Evolutionary conservation across 1,284 basidiomycete species (phyloP).

Genomic region (Sporisorium sorghi): DNA sequence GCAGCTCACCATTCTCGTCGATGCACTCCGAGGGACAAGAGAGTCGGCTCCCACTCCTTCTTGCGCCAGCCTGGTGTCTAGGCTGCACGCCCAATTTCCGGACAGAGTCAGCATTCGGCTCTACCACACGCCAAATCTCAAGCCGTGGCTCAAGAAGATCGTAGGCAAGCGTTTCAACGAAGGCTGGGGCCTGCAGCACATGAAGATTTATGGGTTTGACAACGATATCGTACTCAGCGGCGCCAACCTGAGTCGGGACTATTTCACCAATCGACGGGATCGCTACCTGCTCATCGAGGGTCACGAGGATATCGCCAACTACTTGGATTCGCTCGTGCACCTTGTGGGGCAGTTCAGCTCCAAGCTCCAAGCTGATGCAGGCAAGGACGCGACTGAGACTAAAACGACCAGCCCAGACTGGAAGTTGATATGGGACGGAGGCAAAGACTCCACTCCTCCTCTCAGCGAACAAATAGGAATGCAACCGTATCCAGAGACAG

Average conservation of each 20-base stretch:
- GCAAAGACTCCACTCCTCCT: conserved; percentile 18
- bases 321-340: conserved; percentile 83
- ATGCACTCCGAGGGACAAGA: conserved; percentile 90
- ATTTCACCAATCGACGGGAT: conserved; percentile 95
- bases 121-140: conserved; percentile 83
- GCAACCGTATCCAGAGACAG: conserved; percentile 23
- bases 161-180: conserved; percentile 95
- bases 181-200: conserved; percentile 98
- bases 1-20: conserved; percentile 81
- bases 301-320: conserved; percentile 79
- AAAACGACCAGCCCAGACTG: conserved; percentile 20
- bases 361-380: conserved; percentile 35
- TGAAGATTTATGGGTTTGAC: conserved; percentile 94
- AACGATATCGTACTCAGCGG: conserved; percentile 92
- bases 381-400: background rate
- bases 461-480: background rate
- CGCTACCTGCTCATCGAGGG: conserved; percentile 83
- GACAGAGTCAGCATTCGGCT: conserved; percentile 80
- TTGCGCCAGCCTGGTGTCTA: conserved; percentile 66
- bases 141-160: conserved; percentile 78
- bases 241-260: conserved; percentile 93
- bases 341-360: conserved; percentile 82
- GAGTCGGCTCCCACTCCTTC: conserved; percentile 75
- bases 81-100: conserved; percentile 73
- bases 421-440: conserved; percentile 61